Evolutionary conservation across 2,329 filamentous ascomycete species (phyloP).

Genomic region (Curvularia hawaiiensis): DNA sequence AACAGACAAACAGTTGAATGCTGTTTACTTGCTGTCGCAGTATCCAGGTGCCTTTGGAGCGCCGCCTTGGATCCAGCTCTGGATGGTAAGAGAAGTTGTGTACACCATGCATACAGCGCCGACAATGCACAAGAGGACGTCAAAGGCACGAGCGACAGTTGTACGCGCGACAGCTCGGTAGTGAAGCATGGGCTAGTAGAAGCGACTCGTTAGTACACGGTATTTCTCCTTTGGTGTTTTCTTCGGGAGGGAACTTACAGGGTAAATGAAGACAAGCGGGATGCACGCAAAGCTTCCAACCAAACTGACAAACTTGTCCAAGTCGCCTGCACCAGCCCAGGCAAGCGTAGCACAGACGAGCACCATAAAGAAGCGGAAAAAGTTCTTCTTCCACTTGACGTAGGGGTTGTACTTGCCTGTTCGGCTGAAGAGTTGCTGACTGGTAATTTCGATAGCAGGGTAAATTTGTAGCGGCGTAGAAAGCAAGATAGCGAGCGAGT

Average conservation of each 20-base stretch:
- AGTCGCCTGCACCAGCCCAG: constrained; percentile 88
- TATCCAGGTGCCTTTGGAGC: constrained; percentile 63
- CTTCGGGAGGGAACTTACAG: constrained; percentile 66
- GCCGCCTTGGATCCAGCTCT: constrained; percentile 76
- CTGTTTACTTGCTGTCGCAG: constrained; percentile 56
- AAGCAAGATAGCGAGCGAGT: constrained; percentile 95
- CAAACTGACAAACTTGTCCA: constrained; percentile 96
- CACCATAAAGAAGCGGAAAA: constrained; percentile 93
- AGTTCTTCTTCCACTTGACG: constrained; percentile 99
- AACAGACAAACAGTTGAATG: background rate
- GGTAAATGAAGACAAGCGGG: constrained; percentile 95
- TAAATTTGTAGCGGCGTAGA: constrained; percentile 97
- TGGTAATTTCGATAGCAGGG: constrained; percentile 94
- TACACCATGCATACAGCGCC: constrained; percentile 89
- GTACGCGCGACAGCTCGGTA: constrained; percentile 78
- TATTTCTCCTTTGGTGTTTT: background rate
- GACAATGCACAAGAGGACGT: constrained; percentile 79
- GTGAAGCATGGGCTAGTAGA: constrained; percentile 80
- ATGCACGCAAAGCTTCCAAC: constrained; percentile 98
- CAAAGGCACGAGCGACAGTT: constrained; percentile 69
- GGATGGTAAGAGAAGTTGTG: constrained; percentile 83
- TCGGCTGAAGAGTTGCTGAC: constrained; percentile 90
- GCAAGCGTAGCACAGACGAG: constrained; percentile 84
- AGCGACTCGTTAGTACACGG: background rate
- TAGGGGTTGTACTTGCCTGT: constrained; percentile 98